Evolutionary conservation across 2,329 filamentous ascomycete species (phyloP).

Genomic region (Fusarium siculi): DNA sequence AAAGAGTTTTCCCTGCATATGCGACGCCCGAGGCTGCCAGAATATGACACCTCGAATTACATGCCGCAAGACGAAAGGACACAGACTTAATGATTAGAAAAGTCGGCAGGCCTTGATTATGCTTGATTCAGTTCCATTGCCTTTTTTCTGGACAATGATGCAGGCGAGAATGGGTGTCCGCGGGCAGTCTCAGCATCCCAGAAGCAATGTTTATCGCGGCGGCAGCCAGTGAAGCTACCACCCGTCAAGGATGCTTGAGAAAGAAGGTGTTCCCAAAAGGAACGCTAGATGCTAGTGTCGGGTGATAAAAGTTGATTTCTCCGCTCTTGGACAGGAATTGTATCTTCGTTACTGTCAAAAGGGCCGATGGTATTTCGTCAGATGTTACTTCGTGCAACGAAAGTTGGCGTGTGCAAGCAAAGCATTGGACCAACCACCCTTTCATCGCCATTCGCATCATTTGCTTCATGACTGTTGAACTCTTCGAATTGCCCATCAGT

Average conservation of each 20-base stretch:
- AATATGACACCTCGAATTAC: not conserved
- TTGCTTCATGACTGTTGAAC: not conserved
- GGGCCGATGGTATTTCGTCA: not conserved
- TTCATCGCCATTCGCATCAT: not conserved
- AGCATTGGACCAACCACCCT: not conserved
- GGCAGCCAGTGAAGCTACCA: not conserved
- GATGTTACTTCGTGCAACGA: not conserved
- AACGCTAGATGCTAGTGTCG: not conserved
- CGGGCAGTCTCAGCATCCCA: not conserved
- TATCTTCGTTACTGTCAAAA: not conserved
- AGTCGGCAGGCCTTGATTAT: not conserved
- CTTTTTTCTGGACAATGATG: not conserved
- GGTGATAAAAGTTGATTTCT: not conserved
- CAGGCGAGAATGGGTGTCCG: not conserved
- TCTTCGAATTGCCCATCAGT: not conserved
- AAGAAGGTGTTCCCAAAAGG: not conserved
- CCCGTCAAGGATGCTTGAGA: not conserved
- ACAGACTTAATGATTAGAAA: slow-evolving; percentile 1
- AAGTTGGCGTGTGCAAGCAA: not conserved
- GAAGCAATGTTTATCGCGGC: not conserved
- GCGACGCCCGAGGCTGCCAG: not conserved
- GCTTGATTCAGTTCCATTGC: not conserved
- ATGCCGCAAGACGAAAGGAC: not conserved
- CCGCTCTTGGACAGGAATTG: not conserved
- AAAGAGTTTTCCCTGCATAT: not conserved